phyloP scores from a whole-genome alignment of 2,329 filamentous ascomycete genomes.

The Thielaviopsis musarum region DNA sequence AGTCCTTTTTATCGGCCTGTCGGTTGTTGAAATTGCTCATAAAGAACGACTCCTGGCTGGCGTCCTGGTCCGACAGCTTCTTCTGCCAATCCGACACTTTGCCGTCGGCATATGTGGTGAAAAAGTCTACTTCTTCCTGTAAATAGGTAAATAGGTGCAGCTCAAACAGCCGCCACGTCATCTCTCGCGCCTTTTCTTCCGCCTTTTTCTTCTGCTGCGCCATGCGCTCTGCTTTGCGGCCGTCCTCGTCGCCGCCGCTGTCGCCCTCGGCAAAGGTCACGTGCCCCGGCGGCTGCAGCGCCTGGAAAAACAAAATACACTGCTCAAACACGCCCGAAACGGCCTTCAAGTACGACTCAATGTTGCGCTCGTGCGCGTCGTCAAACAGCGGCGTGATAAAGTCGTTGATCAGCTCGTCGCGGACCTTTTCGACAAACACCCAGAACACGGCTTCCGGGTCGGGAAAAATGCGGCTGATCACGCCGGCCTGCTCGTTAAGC shows the following conservation, averaged over 20 bases:
- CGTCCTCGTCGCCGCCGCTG: background rate
- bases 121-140: slow-evolving; percentile 76
- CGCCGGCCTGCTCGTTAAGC: slow-evolving; percentile 63
- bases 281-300: slow-evolving; percentile 30
- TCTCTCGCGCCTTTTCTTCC: slow-evolving; percentile 41
- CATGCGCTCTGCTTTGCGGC: background rate
- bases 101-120: slow-evolving; percentile 56
- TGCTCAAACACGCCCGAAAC: slow-evolving; percentile 82
- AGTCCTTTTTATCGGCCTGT: slow-evolving; percentile 91
- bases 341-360: slow-evolving; percentile 66
- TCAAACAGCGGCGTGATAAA: slow-evolving; percentile 78
- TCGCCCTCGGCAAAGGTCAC: background rate
- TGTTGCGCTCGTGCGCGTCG: slow-evolving; percentile 61
- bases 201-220: background rate
- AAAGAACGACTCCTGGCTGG: slow-evolving; percentile 78
- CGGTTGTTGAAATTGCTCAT: slow-evolving; percentile 81
- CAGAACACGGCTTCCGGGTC: slow-evolving; percentile 53
- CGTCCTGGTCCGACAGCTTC: slow-evolving; percentile 79
- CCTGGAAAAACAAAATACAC: slow-evolving; percentile 57
- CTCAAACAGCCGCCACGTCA: slow-evolving; percentile 64
- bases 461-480: slow-evolving; percentile 74
- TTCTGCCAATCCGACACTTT: slow-evolving; percentile 81
- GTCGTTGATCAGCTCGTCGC: slow-evolving; percentile 70
- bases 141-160: slow-evolving; percentile 89
- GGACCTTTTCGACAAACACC: slow-evolving; percentile 64